Evolutionary conservation across 2,329 filamentous ascomycete genomes (phyloP).

Genomic region (Phialophora expanda): DNA sequence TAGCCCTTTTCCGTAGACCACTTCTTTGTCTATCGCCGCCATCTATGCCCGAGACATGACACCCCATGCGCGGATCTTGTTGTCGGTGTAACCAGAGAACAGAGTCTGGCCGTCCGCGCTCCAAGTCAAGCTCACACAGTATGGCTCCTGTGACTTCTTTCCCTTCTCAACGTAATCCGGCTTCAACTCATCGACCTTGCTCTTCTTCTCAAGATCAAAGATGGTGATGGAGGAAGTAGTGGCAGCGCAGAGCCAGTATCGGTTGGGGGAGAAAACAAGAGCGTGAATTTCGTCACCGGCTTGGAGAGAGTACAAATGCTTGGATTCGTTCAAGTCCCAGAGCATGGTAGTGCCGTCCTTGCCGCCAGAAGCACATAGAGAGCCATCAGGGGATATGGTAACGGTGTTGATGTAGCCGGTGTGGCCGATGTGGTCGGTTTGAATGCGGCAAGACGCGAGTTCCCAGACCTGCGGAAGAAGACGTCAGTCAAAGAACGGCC

Average conservation of each 20-base stretch:
- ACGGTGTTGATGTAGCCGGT: slow-evolving; percentile 99
- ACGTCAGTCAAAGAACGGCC: slow-evolving; percentile 39
- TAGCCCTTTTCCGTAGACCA: neutral
- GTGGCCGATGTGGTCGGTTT: slow-evolving; percentile 99
- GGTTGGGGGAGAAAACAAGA: slow-evolving; percentile 99
- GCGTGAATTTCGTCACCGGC: slow-evolving; percentile 99
- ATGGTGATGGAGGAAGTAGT: slow-evolving; percentile 99
- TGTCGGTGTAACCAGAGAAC: slow-evolving; percentile 99
- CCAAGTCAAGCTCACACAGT: slow-evolving; percentile 98
- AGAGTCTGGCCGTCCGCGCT: slow-evolving; percentile 97
- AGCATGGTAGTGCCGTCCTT: slow-evolving; percentile 99
- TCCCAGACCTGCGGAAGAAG: slow-evolving; percentile 83
- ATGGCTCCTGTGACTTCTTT: slow-evolving; percentile 99
- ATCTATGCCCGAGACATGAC: slow-evolving; percentile 89
- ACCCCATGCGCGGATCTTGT: slow-evolving; percentile 97
- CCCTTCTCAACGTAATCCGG: slow-evolving; percentile 93
- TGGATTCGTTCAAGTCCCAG: slow-evolving; percentile 99
- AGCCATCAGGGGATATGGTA: slow-evolving; percentile 99
- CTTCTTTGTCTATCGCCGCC: neutral
- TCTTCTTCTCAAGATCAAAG: slow-evolving; percentile 99
- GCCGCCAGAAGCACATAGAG: slow-evolving; percentile 97
- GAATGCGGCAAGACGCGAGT: slow-evolving; percentile 97
- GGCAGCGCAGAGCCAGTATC: slow-evolving; percentile 99
- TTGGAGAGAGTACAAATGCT: slow-evolving; percentile 99
- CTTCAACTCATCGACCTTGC: slow-evolving; percentile 83